phyloP scores from a whole-genome alignment of 2,329 filamentous ascomycete species.

The Sporothrix protearum region DNA sequence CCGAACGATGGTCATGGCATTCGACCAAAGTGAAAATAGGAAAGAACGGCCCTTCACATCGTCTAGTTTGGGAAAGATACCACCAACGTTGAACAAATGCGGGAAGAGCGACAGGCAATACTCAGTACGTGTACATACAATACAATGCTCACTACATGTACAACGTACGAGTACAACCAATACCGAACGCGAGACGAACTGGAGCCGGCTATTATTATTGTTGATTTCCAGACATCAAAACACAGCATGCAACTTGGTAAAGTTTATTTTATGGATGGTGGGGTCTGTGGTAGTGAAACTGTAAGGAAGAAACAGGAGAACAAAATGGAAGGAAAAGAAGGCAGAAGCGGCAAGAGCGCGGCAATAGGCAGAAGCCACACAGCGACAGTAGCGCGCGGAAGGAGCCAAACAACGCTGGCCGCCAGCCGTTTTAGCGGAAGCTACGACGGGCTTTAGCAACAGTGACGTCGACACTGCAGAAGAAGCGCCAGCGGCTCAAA shows the following conservation, averaged over 20 bases:
- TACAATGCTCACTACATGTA: no score
- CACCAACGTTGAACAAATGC: not conserved
- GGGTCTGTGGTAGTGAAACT: not conserved
- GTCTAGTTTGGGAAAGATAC: not conserved
- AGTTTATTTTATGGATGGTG: not conserved
- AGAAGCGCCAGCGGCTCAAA: not conserved
- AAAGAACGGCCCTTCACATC: not conserved
- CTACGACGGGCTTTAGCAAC: not conserved
- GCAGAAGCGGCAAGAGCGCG: not conserved
- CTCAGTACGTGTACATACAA: no score
- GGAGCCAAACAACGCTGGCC: not conserved
- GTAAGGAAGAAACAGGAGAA: not conserved
- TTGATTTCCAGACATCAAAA: not conserved
- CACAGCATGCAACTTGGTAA: not conserved
- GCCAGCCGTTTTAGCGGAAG: not conserved
- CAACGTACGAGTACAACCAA: no score
- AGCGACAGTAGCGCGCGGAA: constrained; percentile 6
- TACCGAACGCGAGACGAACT: not conserved
- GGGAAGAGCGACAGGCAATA: not conserved
- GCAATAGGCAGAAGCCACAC: not conserved
- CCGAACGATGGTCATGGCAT: not conserved
- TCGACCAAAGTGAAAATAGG: not conserved
- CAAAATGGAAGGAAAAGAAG: not conserved
- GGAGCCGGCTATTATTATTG: not conserved
- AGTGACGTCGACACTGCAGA: not conserved